These are phyloP conservation scores for Russula earlei DNA, from an alignment of 768 basidiomycete species.

Conservation along the genomic window DNA sequence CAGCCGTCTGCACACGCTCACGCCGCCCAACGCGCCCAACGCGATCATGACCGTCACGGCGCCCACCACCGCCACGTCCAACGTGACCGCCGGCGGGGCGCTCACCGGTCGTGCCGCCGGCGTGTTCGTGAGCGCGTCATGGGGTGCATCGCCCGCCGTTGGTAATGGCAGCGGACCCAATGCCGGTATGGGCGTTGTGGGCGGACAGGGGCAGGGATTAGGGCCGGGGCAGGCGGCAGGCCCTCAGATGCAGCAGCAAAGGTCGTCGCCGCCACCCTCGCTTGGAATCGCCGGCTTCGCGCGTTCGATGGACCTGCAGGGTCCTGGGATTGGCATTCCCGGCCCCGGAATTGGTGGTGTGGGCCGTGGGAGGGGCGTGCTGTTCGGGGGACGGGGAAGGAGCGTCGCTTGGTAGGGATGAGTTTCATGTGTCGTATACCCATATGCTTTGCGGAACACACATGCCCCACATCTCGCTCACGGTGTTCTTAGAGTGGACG, in stretches of 20 bases:
- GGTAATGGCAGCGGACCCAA: conserved; percentile 12
- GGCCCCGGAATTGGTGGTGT: background rate
- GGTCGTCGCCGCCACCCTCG: conserved; percentile 30
- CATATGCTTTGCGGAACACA: background rate
- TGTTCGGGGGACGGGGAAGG: conserved; percentile 19
- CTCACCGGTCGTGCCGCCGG: background rate
- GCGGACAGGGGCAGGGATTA: background rate
- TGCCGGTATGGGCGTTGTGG: background rate
- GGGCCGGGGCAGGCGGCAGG: background rate
- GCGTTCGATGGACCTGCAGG: conserved; percentile 15
- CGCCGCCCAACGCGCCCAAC: conserved; percentile 22
- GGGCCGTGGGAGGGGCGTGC: conserved; percentile 12
- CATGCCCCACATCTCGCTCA: background rate
- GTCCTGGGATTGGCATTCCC: conserved; percentile 5
- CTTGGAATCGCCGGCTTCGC: conserved; percentile 8
- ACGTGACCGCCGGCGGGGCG: background rate
- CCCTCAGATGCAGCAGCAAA: conserved; percentile 21
- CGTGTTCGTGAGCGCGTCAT: conserved; percentile 14
- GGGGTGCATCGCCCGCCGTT: conserved; percentile 8
- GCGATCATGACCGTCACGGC: conserved; percentile 7
- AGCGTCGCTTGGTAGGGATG: conserved; percentile 10
- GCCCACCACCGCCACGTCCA: conserved; percentile 17
- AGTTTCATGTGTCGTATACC: background rate
- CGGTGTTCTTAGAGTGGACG: background rate
- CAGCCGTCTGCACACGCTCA: conserved; percentile 29